A percentile compares a stretch with the other conserved stretches of the same genome.
Conservation (phyloP, 208 protist genomes). For the Crithidia expoeki region DNA sequence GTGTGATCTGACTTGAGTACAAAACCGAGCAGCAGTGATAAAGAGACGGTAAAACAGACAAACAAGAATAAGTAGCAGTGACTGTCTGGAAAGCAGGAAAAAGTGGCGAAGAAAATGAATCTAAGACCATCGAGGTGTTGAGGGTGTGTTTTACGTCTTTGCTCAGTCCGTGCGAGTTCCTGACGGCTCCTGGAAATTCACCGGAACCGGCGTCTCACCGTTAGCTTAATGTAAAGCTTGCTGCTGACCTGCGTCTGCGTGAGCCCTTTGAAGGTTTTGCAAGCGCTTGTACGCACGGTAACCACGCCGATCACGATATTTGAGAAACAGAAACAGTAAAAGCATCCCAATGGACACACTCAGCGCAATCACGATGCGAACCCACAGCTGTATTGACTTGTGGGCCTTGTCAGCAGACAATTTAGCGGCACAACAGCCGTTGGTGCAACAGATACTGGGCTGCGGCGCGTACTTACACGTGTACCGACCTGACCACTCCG, state of each 20-base stretch:
- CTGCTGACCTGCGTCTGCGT: not conserved
- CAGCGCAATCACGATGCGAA: slow-evolving; percentile 7
- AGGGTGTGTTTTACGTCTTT: too few relatives aligned
- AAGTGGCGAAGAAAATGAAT: not conserved
- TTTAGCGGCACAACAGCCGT: slow-evolving; percentile 25
- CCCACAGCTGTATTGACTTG: slow-evolving; percentile 16
- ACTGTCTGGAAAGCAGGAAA: slow-evolving; percentile 1
- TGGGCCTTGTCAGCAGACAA: not conserved
- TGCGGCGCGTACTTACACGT: slow-evolving; percentile 22
- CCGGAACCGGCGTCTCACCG: not conserved
- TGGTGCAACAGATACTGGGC: slow-evolving; percentile 30
- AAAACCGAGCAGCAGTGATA: too few relatives aligned
- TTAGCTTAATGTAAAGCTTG: not conserved
- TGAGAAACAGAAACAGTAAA: not conserved
- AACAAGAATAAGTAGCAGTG: not conserved
- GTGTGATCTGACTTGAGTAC: too few relatives aligned
- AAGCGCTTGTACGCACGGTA: slow-evolving; percentile 15
- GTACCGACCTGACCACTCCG: slow-evolving; percentile 12
- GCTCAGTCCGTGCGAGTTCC: not conserved
- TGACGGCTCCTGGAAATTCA: not conserved
- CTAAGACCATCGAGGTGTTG: too few relatives aligned
- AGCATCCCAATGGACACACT: not conserved
- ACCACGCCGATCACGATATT: slow-evolving; percentile 18
- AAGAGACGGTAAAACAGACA: not conserved
- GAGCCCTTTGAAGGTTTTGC: not conserved